Base-by-base conservation (phyloP, 1,284 basidiomycete genomes). In the Butyriboletus appendiculatus region DNA sequence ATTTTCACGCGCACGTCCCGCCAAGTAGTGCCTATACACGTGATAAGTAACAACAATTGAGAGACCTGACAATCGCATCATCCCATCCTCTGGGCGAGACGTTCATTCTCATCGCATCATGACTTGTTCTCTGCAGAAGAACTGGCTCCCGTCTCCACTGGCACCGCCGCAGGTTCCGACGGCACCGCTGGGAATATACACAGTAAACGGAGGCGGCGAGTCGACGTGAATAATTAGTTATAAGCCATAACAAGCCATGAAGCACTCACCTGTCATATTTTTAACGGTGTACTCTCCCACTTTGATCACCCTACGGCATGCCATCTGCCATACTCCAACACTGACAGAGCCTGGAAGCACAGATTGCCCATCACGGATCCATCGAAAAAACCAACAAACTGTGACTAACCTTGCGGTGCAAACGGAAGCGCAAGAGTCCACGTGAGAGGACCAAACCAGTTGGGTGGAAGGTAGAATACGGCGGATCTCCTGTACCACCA, bases 301-400 rank as follows among this genome's bases (percentile, higher is more conserved):
- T 57, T 81, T 79, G 57, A 96, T 79, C 18, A 92, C 88, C 49
- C 91, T 79, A 62, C 82, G 84, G 73, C 92, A 94, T 7, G 92
- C 88, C 81, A 95, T 91, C 62, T 92, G 89, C 94, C 94, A 97
- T 34, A 92, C 82, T 1, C 88, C 90, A 41, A 93, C 91, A 60
- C 91, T 92, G 57, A 97, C 87, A 15, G 92, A 89, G 18, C 94
- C 94, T 90, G 65, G 24, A 55, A 28, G 20, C 30, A 26, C 48
- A 24, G 1, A 5, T 52, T n/a, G 14, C 24, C 16, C 33, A 45
- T 39, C 34, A 46, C 35, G n/a, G 4, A 30, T 9, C 12, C 28
- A 32, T 35, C 12, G 9, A 32, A 11, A 5, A 35, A 40, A 34
- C 11, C 14, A 16, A 53, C 18, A 14, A 45, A 35, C 6, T 15